Conservation (phyloP, 805 yeast genomes). For the Yarrowia sp. region DNA sequence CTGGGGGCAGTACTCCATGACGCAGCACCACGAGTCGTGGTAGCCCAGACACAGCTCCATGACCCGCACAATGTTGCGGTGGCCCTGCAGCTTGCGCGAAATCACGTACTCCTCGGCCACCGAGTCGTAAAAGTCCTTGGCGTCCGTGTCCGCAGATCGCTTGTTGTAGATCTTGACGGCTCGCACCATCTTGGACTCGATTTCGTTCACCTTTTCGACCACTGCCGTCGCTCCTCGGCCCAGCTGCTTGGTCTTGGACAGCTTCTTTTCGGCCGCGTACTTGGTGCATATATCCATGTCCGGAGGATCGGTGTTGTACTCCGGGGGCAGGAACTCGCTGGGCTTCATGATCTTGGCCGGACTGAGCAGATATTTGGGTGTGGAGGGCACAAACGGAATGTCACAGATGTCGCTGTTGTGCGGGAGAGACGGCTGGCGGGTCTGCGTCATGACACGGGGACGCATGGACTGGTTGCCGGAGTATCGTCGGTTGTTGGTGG, state of each 20-base stretch:
- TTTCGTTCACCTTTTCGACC: constrained; percentile 44
- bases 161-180: constrained; percentile 89
- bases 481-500: neutral
- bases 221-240: constrained; percentile 51
- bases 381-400: constrained; percentile 29
- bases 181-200: constrained; percentile 53
- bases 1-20: constrained; percentile 80
- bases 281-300: constrained; percentile 40
- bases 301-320: constrained; percentile 35
- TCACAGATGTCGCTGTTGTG: constrained; percentile 39
- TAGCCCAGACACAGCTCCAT: constrained; percentile 59
- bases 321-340: constrained; percentile 30
- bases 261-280: constrained; percentile 43
- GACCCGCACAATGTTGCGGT: constrained; percentile 77
- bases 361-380: constrained; percentile 23
- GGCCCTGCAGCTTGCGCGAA: constrained; percentile 72
- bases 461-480: constrained; percentile 19
- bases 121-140: constrained; percentile 64
- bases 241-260: constrained; percentile 44
- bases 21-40: constrained; percentile 49
- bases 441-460: constrained; percentile 34
- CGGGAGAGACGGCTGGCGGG: constrained; percentile 16
- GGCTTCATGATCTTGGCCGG: constrained; percentile 32
- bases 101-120: constrained; percentile 84
- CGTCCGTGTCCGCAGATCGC: constrained; percentile 61